These are phyloP conservation scores for Candida sithepensis DNA, from an alignment of 805 yeast species.

Conservation along the genomic window DNA sequence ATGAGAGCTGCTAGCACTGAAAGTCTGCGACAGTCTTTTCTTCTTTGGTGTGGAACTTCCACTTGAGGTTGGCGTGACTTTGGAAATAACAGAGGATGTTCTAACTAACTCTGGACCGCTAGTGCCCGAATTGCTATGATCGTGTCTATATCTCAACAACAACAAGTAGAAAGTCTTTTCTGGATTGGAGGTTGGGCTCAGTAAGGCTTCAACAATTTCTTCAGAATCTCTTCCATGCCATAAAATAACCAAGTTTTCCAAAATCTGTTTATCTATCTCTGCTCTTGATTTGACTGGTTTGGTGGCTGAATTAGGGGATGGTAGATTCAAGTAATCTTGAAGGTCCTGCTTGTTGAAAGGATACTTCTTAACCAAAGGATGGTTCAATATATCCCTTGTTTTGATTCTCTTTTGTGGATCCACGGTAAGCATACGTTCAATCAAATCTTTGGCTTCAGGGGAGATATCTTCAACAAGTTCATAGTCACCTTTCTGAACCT, in stretches of 20 bases:
- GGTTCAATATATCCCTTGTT: slow-evolving; percentile 70
- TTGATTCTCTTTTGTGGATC: slow-evolving; percentile 78
- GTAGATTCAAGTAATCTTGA: slow-evolving; percentile 37
- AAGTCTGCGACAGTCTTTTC: slow-evolving; percentile 36
- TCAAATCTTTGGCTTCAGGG: slow-evolving; percentile 81
- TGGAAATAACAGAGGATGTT: slow-evolving; percentile 29
- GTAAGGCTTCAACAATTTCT: slow-evolving; percentile 27
- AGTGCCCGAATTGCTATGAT: slow-evolving; percentile 24
- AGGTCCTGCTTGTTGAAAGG: slow-evolving; percentile 40
- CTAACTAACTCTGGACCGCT: slow-evolving; percentile 22
- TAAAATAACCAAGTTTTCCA: slow-evolving; percentile 51
- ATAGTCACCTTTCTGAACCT: slow-evolving; percentile 88
- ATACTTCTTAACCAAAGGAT: slow-evolving; percentile 80
- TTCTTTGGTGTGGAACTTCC: slow-evolving; percentile 29
- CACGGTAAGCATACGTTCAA: slow-evolving; percentile 74
- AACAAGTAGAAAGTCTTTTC: slow-evolving; percentile 38
- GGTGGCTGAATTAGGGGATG: slow-evolving; percentile 52
- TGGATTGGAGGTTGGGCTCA: slow-evolving; percentile 28
- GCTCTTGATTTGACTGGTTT: slow-evolving; percentile 44
- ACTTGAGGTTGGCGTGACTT: slow-evolving; percentile 25
- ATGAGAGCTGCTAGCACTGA: slow-evolving; percentile 44
- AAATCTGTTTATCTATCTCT: slow-evolving; percentile 50
- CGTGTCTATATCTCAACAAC: slow-evolving; percentile 34
- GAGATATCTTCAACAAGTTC: slow-evolving; percentile 79
- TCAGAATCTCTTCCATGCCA: slow-evolving; percentile 53